Base-by-base conservation (phyloP, 2,329 filamentous ascomycete genomes). In the Fusarium sp. region DNA sequence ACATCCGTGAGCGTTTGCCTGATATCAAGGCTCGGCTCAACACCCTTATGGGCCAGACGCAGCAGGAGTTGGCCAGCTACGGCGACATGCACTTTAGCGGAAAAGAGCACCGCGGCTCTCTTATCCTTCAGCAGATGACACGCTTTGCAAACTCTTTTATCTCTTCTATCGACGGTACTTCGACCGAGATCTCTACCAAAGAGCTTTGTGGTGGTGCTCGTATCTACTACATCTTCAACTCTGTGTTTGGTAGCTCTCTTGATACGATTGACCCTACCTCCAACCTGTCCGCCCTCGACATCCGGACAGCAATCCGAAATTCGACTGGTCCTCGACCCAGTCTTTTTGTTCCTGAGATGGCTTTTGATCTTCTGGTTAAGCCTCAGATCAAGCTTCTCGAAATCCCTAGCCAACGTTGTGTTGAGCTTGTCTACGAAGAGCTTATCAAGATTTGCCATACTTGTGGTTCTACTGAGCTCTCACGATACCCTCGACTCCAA, bases 391-490 rank as follows among this genome's bases (percentile, higher is more conserved):
- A 98, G 83, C 87, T 99, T 56, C 85, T 99, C 29, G 96, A 99
- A 79, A 90, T 96, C 27, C 96, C 96, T 12, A 97, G 94, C 78
- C 96, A 99, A 79, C 91, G 96, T 75, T 99, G 96, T 77, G 96
- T 99, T 53, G 96, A 99, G 81, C 88, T 99, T 57, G 96, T 99
- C 4, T 99, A 99, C 79, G 96, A 99, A 79, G 96, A 99, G 81
- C 87, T 99, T 46, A 99, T 99, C 84, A 99, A 99, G 83, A 98
- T 99, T 73, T 98, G 96, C 82, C 96, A 99, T 79, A 99, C 96
- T 2, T 99, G 96, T 81, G 96, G 96, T 67, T 98, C 94, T 4
- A 97, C 92, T 18, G 96, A 99, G 80, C 88, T 99, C 22, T 92
- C 93, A 56, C 88, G 96, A 69, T 99, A 95, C 80, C 96, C 96